Base-by-base conservation (phyloP, 257 asterid genomes). In the Forsythia viridissima region DNA sequence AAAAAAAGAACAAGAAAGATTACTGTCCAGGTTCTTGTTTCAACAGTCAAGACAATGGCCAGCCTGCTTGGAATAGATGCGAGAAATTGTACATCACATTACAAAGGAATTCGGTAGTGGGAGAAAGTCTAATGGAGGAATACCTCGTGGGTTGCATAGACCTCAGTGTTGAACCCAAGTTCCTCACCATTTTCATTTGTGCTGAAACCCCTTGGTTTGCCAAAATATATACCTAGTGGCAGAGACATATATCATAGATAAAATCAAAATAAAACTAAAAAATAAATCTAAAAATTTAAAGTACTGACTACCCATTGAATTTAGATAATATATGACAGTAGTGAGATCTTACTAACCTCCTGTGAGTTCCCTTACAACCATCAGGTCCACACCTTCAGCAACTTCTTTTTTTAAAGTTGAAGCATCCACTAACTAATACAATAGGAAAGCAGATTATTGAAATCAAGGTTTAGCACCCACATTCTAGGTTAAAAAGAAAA, bases 351-450 rank as follows among this genome's bases (percentile, higher is more conserved):
- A 82, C 92, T 83, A 80, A 96, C 99, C 99, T 91, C 99, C 99
- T 2, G 98, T 96, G 51, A 96, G 91, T 85, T 96, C 99, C 83
- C 99, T 92, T 39, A 96, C 98, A 80, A 96, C 99, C 97, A 93
- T 92, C 85, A 96, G 86, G 82, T 96, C 99, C 67, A 96, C 99
- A 38, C 98, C 99, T 87, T 91, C 99, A 2, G 98, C 98, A 63
- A 96, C 92, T 83, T 96, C 99, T 82, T 82, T 96, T 83, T 93
- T 93, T 90, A 93, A 82, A 38, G 99, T 93, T 16, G 99, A 96
- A 76, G 98, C 99, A 82, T 96, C 97, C 76, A 93, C 98, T 73
- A 96, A 88, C 98, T 93, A 79, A 82, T 76, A 63, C 82, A 82
- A 66, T 66, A n/a, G 39, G 66, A 80, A 42, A 82, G 20, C 42